Base-by-base conservation (phyloP, 2,329 filamentous ascomycete species). In the Fusarium hainanense region DNA sequence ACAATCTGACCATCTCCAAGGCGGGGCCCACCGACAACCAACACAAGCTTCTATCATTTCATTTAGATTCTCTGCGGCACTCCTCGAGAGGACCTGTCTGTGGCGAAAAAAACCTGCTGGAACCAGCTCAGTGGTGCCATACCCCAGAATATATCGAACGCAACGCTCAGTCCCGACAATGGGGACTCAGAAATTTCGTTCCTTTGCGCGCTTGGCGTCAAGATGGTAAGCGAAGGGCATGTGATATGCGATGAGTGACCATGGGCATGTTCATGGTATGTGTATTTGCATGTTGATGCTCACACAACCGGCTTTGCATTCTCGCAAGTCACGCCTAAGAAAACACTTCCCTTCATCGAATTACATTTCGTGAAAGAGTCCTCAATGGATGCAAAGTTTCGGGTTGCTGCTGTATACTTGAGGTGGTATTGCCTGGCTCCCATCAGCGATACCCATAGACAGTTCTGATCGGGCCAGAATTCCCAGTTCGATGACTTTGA, bases 91-190 rank as follows among this genome's bases (percentile, higher is more conserved):
- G 34, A 20, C 32, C 23, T 41, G 9, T 28, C 18, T 25, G 13
- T 51, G 49, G 49, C 34, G 18, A 52, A 42, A 51, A 66, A 66
- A 66, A 55, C 63, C 62, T 66, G 63, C n/a, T 61, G 25, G 34
- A 43, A 61, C 62, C 62, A 20, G 12, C 37, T 21, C 32, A 16
- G 68, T 70, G 68, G 68, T 71, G 68, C 68, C 68, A 70, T 70
- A 70, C 68, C 68, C 68, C 68, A 54, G 68, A 61, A 54, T 41
- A 51, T 46, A 71, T 71, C 63, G 64, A 66, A 63, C 43, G 41
- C 25, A 23, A 47, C 60, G 65, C 61, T 40, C 34, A 47, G 25
- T 70, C 63, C 68, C 68, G 63, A 65, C 43, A 44, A 54, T 59
- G 37, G 28, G 27, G 30, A 14, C 34, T 51, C 21, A 37, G 18